Conservation (phyloP, 1,284 basidiomycete genomes). For the Melampsora abietis-canadensis region DNA sequence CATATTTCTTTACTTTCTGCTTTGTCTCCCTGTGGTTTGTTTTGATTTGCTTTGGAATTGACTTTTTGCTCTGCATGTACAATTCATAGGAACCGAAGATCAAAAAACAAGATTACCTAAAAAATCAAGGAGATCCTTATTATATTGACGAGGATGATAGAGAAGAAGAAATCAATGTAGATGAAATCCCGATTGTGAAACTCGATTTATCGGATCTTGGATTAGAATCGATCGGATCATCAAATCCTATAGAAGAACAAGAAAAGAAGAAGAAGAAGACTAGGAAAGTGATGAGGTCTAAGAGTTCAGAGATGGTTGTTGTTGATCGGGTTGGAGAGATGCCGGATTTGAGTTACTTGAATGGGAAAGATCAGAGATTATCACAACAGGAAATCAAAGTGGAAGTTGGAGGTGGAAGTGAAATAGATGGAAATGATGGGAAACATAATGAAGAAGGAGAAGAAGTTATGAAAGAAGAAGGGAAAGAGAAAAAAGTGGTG, state of each 20-base stretch:
- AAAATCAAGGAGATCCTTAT: conserved; percentile 71
- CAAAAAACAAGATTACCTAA: not conserved
- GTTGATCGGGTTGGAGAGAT: conserved; percentile 52
- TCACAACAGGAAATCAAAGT: too few relatives aligned
- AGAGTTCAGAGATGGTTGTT: conserved; percentile 41
- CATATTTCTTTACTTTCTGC: not conserved
- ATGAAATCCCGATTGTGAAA: conserved; percentile 76
- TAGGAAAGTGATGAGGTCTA: not conserved
- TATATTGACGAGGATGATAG: conserved; percentile 69
- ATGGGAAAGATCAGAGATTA: not conserved
- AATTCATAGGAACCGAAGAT: not conserved
- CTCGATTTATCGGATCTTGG: conserved; percentile 59
- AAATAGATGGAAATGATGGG: conserved; percentile 33
- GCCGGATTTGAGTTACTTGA: conserved; percentile 29
- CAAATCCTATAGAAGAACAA: conserved; percentile 48
- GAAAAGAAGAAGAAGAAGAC: not conserved
- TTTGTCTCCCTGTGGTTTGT: conserved; percentile 1
- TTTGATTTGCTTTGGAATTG: not conserved
- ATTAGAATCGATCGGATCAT: conserved; percentile 58
- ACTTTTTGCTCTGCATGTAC: not conserved
- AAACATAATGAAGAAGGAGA: conserved; percentile 35
- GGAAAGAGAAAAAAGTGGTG: conserved; percentile 47
- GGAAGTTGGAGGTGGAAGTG: conserved; percentile 48
- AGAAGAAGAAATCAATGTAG: conserved; percentile 62
- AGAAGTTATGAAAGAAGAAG: conserved; percentile 50